Percentiles rank a stretch among this genome's conserved stretches.
phyloP scores from a whole-genome alignment of 2,329 filamentous ascomycete species.

The Ophiostoma pallidulum region DNA sequence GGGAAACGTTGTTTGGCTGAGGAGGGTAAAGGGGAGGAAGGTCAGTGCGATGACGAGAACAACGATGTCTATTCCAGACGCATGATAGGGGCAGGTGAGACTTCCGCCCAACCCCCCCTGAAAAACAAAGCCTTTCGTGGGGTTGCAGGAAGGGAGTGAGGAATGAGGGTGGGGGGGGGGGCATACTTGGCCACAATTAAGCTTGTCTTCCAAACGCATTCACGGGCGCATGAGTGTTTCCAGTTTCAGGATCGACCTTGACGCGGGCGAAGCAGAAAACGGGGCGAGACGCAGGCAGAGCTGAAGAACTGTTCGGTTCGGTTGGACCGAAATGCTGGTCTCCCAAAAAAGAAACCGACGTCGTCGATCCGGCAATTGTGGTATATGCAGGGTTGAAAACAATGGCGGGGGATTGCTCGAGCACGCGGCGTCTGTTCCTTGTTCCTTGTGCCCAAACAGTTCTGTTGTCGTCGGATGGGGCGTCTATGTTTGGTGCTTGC shows the following conservation, averaged over 20 bases:
- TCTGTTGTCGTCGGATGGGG: too few relatives aligned
- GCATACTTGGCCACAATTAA: slow-evolving; percentile 13
- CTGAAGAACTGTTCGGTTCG: not conserved
- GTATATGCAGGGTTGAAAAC: not conserved
- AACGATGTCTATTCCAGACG: not conserved
- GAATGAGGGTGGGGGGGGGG: slow-evolving; percentile 8
- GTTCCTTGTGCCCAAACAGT: too few relatives aligned
- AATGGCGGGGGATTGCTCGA: not conserved
- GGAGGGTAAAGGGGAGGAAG: not conserved
- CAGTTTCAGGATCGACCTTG: slow-evolving; percentile 7
- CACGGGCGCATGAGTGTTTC: slow-evolving; percentile 1
- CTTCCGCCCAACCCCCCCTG: slow-evolving; percentile 3
- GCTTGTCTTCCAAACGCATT: slow-evolving; percentile 12
- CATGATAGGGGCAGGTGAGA: slow-evolving; percentile 9
- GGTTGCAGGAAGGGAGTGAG: not conserved
- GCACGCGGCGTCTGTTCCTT: too few relatives aligned
- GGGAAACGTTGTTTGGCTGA: not conserved
- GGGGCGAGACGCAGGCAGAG: not conserved
- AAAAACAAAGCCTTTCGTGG: slow-evolving; percentile 1
- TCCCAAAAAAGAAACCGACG: slow-evolving; percentile 2
- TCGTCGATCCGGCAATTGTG: slow-evolving; percentile 7
- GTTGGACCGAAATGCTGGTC: not conserved
- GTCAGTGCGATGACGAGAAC: slow-evolving; percentile 14
- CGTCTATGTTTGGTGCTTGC: too few relatives aligned
- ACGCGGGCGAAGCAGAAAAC: slow-evolving; percentile 2